A percentile compares a stretch with the other conserved stretches of the same genome.
These are phyloP conservation scores for Cryphonectria radicalis DNA, from an alignment of 2,329 filamentous ascomycete species.

Conservation along the genomic window DNA sequence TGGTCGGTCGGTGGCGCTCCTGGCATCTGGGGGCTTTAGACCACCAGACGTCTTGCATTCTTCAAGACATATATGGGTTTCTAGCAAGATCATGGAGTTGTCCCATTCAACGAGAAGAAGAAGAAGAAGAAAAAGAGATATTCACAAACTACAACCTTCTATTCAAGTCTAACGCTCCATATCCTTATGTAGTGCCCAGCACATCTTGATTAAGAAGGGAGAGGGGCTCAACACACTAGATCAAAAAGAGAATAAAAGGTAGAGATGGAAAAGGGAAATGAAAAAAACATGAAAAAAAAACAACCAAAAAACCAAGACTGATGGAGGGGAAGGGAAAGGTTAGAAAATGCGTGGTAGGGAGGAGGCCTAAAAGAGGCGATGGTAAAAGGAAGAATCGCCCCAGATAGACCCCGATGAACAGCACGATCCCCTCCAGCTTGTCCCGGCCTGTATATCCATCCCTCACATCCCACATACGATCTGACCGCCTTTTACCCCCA, in stretches of 20 bases:
- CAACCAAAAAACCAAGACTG: not conserved
- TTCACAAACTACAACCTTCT: conserved; percentile 1
- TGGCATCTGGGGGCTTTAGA: not conserved
- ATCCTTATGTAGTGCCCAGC: conserved; percentile 6
- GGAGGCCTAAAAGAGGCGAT: not conserved
- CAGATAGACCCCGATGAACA: not conserved
- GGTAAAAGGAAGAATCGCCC: not conserved
- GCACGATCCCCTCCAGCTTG: not conserved
- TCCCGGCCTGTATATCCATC: not conserved
- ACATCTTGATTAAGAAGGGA: not conserved
- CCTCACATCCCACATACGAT: not conserved
- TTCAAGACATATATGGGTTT: too few relatives aligned
- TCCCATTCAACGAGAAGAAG: not conserved
- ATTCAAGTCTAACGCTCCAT: conserved; percentile 8
- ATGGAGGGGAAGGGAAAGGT: not conserved
- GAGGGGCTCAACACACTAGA: not conserved
- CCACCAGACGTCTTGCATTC: too few relatives aligned
- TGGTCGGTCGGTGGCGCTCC: not conserved
- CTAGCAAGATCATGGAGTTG: too few relatives aligned
- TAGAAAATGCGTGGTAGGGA: not conserved
- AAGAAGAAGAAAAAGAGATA: not conserved
- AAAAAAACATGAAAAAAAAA: not conserved
- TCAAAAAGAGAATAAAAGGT: not conserved
- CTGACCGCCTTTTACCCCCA: not conserved
- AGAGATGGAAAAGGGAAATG: not conserved